Conservation (phyloP, 768 basidiomycete species). For the Kwoniella mangroviensis region DNA sequence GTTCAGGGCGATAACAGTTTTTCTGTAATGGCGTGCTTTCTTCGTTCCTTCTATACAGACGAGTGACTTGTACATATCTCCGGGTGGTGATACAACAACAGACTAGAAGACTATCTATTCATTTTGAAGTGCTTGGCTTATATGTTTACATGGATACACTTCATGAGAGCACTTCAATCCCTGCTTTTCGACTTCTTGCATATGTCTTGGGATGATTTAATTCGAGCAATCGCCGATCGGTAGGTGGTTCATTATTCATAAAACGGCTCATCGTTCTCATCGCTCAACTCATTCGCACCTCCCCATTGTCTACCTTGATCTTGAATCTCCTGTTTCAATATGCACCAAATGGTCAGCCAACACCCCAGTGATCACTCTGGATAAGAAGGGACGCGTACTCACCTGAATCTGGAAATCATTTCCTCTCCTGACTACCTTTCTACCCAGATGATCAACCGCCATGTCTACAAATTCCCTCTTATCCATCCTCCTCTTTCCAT, state of each 20-base stretch:
- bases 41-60: too few relatives aligned
- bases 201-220: too few relatives aligned
- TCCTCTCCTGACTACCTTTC: constrained; percentile 20
- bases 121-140: too few relatives aligned
- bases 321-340: constrained; percentile 4
- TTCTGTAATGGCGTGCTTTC: background rate
- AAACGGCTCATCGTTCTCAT: constrained; percentile 31
- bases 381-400: background rate
- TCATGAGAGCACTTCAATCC: too few relatives aligned
- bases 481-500: constrained; percentile 7
- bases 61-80: too few relatives aligned
- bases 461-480: constrained; percentile 5
- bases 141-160: too few relatives aligned
- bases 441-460: constrained; percentile 15
- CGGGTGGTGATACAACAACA: background rate
- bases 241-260: constrained; percentile 8
- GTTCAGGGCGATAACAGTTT: background rate
- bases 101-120: too few relatives aligned
- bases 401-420: constrained; percentile 23
- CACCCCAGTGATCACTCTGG: background rate
- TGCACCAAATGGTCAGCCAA: background rate
- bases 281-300: constrained; percentile 30
- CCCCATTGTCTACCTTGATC: constrained; percentile 26
- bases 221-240: too few relatives aligned
- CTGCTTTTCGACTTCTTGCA: too few relatives aligned